phyloP scores from a whole-genome alignment of 1,284 basidiomycete genomes.

The Ustilago crameri region DNA sequence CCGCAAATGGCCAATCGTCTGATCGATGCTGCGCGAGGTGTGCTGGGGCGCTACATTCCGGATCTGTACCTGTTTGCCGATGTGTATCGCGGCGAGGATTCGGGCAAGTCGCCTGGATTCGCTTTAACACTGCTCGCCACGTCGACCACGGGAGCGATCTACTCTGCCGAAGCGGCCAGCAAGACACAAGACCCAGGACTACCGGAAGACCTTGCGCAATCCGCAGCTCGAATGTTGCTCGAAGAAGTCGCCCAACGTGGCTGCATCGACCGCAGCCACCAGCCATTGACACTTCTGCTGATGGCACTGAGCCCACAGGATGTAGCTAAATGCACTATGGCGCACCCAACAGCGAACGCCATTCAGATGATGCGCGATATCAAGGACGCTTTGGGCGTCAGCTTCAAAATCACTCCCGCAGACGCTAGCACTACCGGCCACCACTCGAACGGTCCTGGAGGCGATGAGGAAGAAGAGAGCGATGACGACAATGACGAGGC shows the following conservation, averaged over 20 bases:
- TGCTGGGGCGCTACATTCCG: conserved; percentile 95
- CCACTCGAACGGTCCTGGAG: not conserved
- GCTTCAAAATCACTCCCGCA: conserved; percentile 71
- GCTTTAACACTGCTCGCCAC: conserved; percentile 89
- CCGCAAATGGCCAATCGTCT: conserved; percentile 97
- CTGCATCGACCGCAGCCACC: conserved; percentile 90
- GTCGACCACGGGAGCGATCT: conserved; percentile 88
- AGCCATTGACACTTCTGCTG: conserved; percentile 85
- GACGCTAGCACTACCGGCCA: not conserved
- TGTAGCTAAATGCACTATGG: conserved; percentile 87
- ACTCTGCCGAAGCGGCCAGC: conserved; percentile 86
- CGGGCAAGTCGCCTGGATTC: conserved; percentile 96
- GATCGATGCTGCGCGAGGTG: conserved; percentile 89
- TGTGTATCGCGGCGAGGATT: conserved; percentile 96
- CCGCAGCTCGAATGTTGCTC: conserved; percentile 81
- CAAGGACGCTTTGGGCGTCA: conserved; percentile 79
- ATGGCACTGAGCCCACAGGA: conserved; percentile 97
- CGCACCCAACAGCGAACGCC: conserved; percentile 78
- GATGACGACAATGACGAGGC: conserved; percentile 19
- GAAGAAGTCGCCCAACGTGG: conserved; percentile 83
- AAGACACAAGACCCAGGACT: conserved; percentile 70
- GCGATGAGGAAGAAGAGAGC: not conserved
- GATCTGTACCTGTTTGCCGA: conserved; percentile 99
- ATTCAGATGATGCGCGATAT: conserved; percentile 90
- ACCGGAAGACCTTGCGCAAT: conserved; percentile 89